Evolutionary conservation across 2,329 filamentous ascomycete species (phyloP), one percentile per base, ranked within the genome.

Genomic region (Chaetomium strumarium): DNA sequence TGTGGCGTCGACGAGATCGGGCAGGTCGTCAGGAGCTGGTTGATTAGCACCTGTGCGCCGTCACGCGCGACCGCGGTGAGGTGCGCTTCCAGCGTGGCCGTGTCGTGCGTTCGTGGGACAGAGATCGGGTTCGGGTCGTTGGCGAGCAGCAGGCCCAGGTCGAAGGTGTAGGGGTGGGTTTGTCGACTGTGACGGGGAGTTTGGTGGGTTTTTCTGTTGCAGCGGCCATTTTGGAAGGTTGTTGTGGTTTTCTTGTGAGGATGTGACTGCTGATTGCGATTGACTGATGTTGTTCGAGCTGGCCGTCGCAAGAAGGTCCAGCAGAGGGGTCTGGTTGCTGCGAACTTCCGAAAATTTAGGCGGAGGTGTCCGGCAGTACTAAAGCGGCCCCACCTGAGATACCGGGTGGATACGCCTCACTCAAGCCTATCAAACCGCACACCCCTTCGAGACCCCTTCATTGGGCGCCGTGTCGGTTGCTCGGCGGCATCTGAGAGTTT

Each of bases 111-210:
- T 57, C 83, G 58, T 49, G 70, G 70, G 57, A 83, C 71, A 45
- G 78, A 73, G 47, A 93, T 75, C 2, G 92, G 89, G 72, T 96
- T 97, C 37, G 90, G 81, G 72, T 97, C 93, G 66, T 85, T 84
- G 70, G 84, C 86, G 66, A 95, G 80, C 49, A 97, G 84, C 67
- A 95, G 84, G 61, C 90, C 86, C n/a, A 96, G 84, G 69, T 96
- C 90, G 74, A 95, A 96, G 61, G 84, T 90, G 76, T 95, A 95
- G 91, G 90, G 7, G 87, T 95, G 5, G 90, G 85, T 72, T 95
- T 95, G 56, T 84, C 77, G 66, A 90, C 86, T 14, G 77, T 80
- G 57, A 87, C 76, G 41, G 82, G 78, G 53, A 83, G 73, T 64
- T 79, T 80, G 56, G 72, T 68, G 56, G 71, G 69, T 54, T 70